These are phyloP conservation scores for Kurtzmaniella quercitrusa DNA, from an alignment of 1,139 yeast species.

Conservation along the genomic window DNA sequence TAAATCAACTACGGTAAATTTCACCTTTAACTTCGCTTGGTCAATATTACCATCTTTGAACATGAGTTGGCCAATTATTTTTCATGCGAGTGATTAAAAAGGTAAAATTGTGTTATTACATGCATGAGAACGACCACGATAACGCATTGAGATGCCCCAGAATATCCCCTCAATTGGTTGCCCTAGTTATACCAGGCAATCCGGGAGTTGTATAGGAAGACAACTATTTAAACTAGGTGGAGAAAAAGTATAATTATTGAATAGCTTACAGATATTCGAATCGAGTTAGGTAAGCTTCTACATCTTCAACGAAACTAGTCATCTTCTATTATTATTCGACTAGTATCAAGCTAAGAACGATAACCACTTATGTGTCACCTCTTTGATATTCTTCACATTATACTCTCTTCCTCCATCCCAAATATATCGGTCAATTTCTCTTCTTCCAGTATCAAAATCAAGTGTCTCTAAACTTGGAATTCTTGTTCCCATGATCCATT, in stretches of 20 bases:
- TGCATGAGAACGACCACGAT: neutral
- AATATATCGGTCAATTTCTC: conserved; percentile 65
- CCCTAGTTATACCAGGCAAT: no score
- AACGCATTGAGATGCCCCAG: neutral
- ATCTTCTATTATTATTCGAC: no score
- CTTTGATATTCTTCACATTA: conserved; percentile 31
- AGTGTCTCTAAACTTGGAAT: conserved; percentile 59
- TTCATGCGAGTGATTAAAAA: neutral
- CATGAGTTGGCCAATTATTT: neutral
- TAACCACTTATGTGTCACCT: conserved; percentile 30
- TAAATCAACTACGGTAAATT: no score
- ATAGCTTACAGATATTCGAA: no score
- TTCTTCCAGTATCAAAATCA: conserved; percentile 75
- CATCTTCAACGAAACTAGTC: no score
- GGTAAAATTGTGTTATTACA: neutral
- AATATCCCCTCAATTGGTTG: no score
- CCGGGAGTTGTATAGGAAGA: no score
- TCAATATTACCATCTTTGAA: neutral
- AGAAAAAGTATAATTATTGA: no score
- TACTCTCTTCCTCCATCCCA: conserved; percentile 64
- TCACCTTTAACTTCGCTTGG: neutral
- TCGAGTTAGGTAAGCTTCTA: no score
- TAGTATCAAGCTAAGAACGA: conserved; percentile 33
- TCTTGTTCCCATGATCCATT: conserved; percentile 50
- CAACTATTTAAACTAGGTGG: no score